A percentile compares a stretch with the other conserved stretches of the same genome.
Evolutionary conservation across 2,329 filamentous ascomycete species (phyloP).

Genomic region (Colletotrichum sp.): DNA sequence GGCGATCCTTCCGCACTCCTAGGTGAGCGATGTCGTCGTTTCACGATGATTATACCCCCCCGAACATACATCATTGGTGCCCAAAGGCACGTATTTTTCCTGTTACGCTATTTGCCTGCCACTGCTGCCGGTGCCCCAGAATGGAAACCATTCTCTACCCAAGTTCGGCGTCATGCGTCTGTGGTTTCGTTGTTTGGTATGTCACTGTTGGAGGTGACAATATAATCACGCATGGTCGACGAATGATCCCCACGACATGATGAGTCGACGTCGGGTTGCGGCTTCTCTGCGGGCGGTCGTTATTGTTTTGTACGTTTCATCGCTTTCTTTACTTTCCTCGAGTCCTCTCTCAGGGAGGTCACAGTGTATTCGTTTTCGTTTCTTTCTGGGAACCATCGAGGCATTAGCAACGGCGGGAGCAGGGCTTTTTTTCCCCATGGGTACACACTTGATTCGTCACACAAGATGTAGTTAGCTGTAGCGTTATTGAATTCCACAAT

Average conservation of each 20-base stretch:
- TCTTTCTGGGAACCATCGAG: neutral
- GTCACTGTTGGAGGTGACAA: neutral
- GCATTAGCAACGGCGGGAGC: constrained; percentile 11
- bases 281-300: constrained; percentile 6
- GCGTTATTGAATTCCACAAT: neutral
- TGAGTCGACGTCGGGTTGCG: constrained; percentile 10
- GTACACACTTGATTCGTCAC: neutral
- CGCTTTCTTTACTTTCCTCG: neutral
- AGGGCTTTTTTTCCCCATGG: neutral
- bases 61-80: neutral
- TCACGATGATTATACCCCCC: neutral
- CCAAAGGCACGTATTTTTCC: neutral
- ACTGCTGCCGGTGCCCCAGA: neutral
- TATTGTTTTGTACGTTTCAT: constrained; percentile 1
- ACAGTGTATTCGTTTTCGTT: neutral
- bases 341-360: neutral
- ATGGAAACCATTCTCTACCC: neutral
- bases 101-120: neutral
- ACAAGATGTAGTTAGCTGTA: neutral
- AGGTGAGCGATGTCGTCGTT: neutral
- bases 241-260: constrained; percentile 16
- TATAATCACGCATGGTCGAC: constrained; percentile 14
- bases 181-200: neutral
- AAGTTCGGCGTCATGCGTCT: neutral
- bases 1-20: constrained; percentile 1